These are phyloP conservation scores for Colletotrichum liriopes DNA, from an alignment of 2,329 filamentous ascomycete genomes.

Conservation along the genomic window DNA sequence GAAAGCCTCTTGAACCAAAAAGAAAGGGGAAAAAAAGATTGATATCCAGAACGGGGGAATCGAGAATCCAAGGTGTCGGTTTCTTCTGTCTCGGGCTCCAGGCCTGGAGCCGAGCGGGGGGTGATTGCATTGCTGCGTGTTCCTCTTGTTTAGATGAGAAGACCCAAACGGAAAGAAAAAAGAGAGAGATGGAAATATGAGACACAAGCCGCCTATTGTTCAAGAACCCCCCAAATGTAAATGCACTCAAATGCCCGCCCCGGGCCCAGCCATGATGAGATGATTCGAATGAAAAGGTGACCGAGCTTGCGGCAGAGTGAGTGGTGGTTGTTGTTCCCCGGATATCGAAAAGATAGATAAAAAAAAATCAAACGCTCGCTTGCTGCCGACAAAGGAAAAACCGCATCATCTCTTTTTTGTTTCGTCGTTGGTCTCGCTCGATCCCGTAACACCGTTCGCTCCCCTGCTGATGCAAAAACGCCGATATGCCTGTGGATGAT, in stretches of 20 bases:
- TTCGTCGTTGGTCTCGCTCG: conserved; percentile 56
- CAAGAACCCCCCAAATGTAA: conserved; percentile 65
- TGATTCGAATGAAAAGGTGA: conserved; percentile 46
- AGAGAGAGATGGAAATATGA: conserved; percentile 49
- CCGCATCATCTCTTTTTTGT: conserved; percentile 45
- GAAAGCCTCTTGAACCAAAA: conserved; percentile 61
- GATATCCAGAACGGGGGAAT: conserved; percentile 53
- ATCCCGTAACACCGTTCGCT: conserved; percentile 58
- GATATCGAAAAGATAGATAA: conserved; percentile 52
- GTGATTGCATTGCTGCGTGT: conserved; percentile 75
- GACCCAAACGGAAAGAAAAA: conserved; percentile 49
- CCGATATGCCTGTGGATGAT: conserved; percentile 57
- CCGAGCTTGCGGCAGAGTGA: conserved; percentile 63
- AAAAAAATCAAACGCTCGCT: conserved; percentile 60
- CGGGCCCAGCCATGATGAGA: conserved; percentile 70
- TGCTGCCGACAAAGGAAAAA: conserved; percentile 51
- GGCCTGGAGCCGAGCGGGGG: conserved; percentile 59
- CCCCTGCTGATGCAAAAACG: conserved; percentile 60
- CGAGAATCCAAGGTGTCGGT: conserved; percentile 58
- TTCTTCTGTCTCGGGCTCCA: conserved; percentile 61
- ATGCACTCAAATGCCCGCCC: conserved; percentile 68
- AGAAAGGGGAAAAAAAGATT: conserved; percentile 48
- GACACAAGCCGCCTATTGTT: conserved; percentile 63
- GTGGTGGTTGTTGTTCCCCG: conserved; percentile 61
- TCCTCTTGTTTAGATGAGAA: conserved; percentile 67